Base-by-base conservation (phyloP, 75 land plant species). In the Larix kaempferi region DNA sequence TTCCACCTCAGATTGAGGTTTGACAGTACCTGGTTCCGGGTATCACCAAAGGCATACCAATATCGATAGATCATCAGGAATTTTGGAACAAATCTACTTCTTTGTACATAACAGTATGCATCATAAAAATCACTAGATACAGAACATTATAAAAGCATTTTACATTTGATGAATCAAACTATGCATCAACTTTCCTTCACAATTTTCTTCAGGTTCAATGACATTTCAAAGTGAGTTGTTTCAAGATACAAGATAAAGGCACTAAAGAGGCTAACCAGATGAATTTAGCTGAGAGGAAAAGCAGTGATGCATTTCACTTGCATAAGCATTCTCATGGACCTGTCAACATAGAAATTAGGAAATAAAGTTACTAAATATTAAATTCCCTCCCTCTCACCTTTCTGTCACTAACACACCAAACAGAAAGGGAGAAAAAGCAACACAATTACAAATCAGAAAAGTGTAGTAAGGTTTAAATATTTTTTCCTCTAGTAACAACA, bases 261-360 rank as follows among this genome's bases (percentile, higher is more conserved):
- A 37, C 12, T 62, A 19, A 78, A 6, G 59, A 57, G 27, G 75
- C 88, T 55, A 39, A 89, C 98, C 94, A 79, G 93, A 82, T 75
- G 86, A 81, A 79, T 91, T 91, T 78, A 81, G 76, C 59, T 86
- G 79, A 74, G 84, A 33, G 39, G 87, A 88, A 82, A 86, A 95
- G 80, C 98, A 95, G 73, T 95, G 98, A 79, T 95, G 98, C 60
- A 86, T 82, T 23, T 91, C 90, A 80, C 95, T 95, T 19, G 83
- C 79, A 84, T 95, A 93, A 57, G 98, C 95, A 93, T 95, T 95
- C 87, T 93, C 98, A 86, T 95, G 98, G 61, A 95, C 90, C 98
- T 95, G 88, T 78, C 55, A 75, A 79, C 76, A 61, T 39, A 73
- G 14, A 59, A 49, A 29, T 59, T 37, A 78, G 15, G 15, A 59